Conservation (phyloP, 352 stramenopile species). For the Phytopythium mirpurense region DNA sequence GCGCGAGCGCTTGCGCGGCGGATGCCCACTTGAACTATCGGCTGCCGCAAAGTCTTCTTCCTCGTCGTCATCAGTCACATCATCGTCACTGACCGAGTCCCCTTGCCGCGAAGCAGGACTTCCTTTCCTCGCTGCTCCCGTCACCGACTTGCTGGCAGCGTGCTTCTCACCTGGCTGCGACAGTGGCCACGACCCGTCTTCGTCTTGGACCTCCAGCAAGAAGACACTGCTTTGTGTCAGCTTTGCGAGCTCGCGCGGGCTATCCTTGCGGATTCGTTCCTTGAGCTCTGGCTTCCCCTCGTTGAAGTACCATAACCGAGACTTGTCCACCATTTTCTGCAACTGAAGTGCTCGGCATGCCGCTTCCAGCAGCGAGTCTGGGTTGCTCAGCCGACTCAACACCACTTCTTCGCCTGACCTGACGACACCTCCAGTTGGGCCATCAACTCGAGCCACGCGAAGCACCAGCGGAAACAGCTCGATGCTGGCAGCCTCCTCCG, state of each 20-base stretch:
- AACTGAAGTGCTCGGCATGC: conserved; percentile 70
- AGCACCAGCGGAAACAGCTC: conserved; percentile 81
- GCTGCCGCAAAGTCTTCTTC: conserved; percentile 1
- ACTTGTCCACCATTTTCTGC: conserved; percentile 64
- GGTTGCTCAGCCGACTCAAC: conserved; percentile 57
- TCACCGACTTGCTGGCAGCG: not conserved
- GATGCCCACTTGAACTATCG: not conserved
- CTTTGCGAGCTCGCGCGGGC: conserved; percentile 42
- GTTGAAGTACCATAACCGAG: conserved; percentile 81
- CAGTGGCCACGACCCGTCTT: conserved; percentile 80
- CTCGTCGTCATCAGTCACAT: conserved; percentile 12
- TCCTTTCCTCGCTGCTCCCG: not conserved
- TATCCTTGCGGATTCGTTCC: conserved; percentile 44
- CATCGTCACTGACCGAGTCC: conserved; percentile 9
- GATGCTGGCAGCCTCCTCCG: conserved; percentile 30
- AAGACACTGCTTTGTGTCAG: conserved; percentile 77
- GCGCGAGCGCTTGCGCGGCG: conserved; percentile 30
- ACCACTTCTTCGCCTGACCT: conserved; percentile 79
- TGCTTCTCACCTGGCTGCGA: conserved; percentile 44
- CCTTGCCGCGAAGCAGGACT: not conserved
- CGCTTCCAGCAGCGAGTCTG: conserved; percentile 54
- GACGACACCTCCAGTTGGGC: conserved; percentile 58
- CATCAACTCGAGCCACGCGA: conserved; percentile 68
- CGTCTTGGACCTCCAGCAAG: conserved; percentile 77
- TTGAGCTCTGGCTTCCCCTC: conserved; percentile 65